Base-by-base conservation (phyloP, 2,329 filamentous ascomycete genomes). In the Scedosporium dehoogii region DNA sequence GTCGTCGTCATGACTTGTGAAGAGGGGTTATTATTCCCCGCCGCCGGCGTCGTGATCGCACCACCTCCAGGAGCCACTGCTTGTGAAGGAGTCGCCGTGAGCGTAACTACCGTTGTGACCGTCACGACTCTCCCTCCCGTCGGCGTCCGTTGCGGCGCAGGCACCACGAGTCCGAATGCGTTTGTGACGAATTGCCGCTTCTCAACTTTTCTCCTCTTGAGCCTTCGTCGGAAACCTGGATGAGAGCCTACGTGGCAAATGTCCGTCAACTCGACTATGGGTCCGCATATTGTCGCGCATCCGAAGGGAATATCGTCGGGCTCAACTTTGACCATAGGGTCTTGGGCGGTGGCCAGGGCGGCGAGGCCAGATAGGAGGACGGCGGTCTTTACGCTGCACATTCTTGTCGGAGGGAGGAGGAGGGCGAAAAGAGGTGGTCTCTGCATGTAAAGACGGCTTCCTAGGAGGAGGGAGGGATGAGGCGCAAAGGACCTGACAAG, bases 201-300 rank as follows among this genome's bases (percentile, higher is more conserved):
- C 27, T 42, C 18, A 27, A 61, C 4, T 38, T 62, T 44, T 23
- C 70, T 65, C 65, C 71, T 70, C 66, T 67, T 69, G n/a, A 73
- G 62, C 25, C 66, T 66, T 53, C 66, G 64, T 48, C 67, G 63
- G 59, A 70, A 67, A 7, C 69, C 62, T 18, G 58, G 61, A 55
- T 62, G 60, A 27, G 58, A 9, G 12, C 67, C 66, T 38, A 69
- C 58, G 64, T 70, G 70, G 69, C 75, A 78, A 55, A 71, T 70
- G 9, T 68, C 68, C 38, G 73, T 73, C n/a, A 78, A 67, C 67
- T 78, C 75, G 62, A 78, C 74, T 58, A 78, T 73, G 60, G 75
- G 75, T 4, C 75, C 75, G 68, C 75, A 78, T 60, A 78, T 76
- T 46, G 72, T 73, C 42, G 74, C 74, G 63, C 75, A 78, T 60